Evolutionary conservation across 352 stramenopile genomes (phyloP), one percentile per base, ranked within the genome.

Genomic region (Elongisporangium prolatum): DNA sequence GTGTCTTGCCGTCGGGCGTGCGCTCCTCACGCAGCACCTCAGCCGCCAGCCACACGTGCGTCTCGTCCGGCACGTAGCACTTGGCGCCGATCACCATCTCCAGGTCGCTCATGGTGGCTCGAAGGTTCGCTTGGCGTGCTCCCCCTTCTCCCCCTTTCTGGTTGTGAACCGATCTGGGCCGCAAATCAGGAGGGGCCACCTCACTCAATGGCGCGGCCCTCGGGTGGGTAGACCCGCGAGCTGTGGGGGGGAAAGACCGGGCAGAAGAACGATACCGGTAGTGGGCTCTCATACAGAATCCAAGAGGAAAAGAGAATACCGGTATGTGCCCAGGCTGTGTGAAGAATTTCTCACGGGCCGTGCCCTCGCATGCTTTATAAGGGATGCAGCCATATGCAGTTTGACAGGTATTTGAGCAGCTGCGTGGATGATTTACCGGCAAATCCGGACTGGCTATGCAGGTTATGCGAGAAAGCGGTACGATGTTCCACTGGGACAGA

Each of bases 21-120:
- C 77, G 81, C 56, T 90, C 77, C 48, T 90, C 83, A 47, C 79
- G 79, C 50, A 93, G 52, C 22, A 95, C 75, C 52, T 92, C 71
- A 20, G 84, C 86, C 24, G 81, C 69, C 48, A 95, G 83, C 84
- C 86, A 95, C 61, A 95, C 79, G 69, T 93, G 79, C 14, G 65
- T 84, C 69, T 92, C 83, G 59, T 95, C 84, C 9, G 86, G 86
- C 63, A 95, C 84, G 65, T 92, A 95, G 82, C 81, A 92, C 77
- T 89, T 90, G 67, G 70, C 75, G 38, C 86, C 86, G 20, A 67
- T 63, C 52, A 87, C 77, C 70, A 89, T 82, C 66, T 89, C 76
- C 44, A 83, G 61, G 53, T 73, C 67, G 64, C 57, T 68, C 61
- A 68, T 68, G 20, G 24, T 56, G 40, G 48, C 21, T 47, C 16